Conservation (phyloP, 345 rosid genomes). For the Salix brachista region DNA sequence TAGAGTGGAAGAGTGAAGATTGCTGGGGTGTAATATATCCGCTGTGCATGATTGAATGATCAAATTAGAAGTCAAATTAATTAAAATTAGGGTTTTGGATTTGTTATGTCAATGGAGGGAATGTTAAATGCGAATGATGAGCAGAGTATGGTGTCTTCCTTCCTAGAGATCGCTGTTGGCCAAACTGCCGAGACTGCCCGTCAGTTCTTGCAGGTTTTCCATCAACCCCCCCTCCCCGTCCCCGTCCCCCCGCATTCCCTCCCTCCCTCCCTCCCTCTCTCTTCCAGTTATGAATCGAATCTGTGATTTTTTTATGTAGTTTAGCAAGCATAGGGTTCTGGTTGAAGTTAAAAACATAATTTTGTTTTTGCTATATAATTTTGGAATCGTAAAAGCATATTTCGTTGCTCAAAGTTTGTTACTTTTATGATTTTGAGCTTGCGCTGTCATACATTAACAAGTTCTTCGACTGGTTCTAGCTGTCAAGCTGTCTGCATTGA, state of each 20-base stretch:
- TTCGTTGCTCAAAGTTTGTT: not conserved
- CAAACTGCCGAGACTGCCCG: constrained; percentile 83
- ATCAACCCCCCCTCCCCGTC: not conserved
- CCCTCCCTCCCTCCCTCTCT: not conserved
- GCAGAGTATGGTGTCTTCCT: constrained; percentile 80
- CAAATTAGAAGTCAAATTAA: not conserved
- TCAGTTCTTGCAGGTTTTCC: constrained; percentile 74
- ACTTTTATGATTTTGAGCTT: not conserved
- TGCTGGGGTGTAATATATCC: not conserved
- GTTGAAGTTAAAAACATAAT: not conserved
- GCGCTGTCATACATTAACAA: not conserved
- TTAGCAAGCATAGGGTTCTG: not conserved
- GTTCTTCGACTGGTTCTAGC: not conserved
- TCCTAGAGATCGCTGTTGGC: constrained; percentile 96
- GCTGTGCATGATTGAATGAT: not conserved
- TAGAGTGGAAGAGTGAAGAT: not conserved
- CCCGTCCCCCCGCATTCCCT: not conserved
- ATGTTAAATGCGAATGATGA: constrained; percentile 26
- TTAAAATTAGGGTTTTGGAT: constrained; percentile 5
- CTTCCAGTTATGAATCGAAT: not conserved
- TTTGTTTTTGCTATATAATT: not conserved
- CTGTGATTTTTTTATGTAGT: not conserved
- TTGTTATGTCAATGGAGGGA: constrained; percentile 15
- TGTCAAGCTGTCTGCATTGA: not conserved
- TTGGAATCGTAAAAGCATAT: not conserved